Conservation (phyloP, 1,284 basidiomycete genomes). For the Lentinula novae-zelandiae region DNA sequence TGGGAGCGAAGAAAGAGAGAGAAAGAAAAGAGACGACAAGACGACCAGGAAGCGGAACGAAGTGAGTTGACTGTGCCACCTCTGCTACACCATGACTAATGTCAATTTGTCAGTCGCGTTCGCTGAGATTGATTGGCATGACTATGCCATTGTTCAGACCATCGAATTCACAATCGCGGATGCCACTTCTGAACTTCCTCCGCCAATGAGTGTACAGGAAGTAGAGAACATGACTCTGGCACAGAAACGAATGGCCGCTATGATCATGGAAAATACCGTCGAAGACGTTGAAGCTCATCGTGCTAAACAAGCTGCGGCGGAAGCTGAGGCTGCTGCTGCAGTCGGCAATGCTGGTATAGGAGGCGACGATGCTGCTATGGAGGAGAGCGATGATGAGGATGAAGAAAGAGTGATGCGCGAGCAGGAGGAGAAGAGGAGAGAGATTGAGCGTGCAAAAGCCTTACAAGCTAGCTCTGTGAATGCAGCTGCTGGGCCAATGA, state of each 20-base stretch:
- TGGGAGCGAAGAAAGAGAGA: conserved; percentile 87
- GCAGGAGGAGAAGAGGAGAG: conserved; percentile 66
- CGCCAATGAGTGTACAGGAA: conserved; percentile 92
- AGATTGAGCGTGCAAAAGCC: conserved; percentile 74
- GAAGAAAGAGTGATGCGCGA: conserved; percentile 66
- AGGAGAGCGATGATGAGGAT: conserved; percentile 76
- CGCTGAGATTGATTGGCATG: conserved; percentile 99
- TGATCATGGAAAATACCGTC: conserved; percentile 94
- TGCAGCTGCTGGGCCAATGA: conserved; percentile 77
- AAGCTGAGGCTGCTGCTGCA: conserved; percentile 71
- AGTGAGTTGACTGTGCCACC: conserved; percentile 43
- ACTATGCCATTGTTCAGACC: conserved; percentile 98
- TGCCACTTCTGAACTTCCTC: conserved; percentile 86
- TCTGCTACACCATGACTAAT: conserved; percentile 8
- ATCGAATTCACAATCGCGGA: conserved; percentile 97
- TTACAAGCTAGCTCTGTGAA: conserved; percentile 76
- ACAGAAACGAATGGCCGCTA: conserved; percentile 97
- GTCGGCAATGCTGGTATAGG: conserved; percentile 55
- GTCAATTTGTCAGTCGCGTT: conserved; percentile 64
- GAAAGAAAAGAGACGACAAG: conserved; percentile 81
- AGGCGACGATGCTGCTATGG: conserved; percentile 69
- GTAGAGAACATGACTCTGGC: conserved; percentile 96
- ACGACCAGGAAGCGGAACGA: conserved; percentile 87
- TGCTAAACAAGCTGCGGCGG: conserved; percentile 74
- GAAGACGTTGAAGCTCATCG: conserved; percentile 81